phyloP scores from a whole-genome alignment of 352 stramenopile species.

The Phytophthora pistaciae region DNA sequence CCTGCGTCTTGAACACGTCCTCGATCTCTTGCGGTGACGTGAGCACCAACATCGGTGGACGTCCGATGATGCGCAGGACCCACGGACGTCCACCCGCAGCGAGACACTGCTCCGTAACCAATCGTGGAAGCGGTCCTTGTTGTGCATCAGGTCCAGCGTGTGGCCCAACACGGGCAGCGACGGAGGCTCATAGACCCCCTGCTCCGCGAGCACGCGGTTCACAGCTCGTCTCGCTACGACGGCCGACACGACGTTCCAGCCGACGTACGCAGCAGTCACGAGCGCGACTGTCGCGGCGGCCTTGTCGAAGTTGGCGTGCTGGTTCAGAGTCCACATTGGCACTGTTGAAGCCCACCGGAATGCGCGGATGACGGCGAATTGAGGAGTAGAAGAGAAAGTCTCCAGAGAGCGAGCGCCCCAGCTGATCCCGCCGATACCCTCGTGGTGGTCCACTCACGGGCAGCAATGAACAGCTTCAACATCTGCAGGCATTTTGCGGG shows the following conservation, averaged over 20 bases:
- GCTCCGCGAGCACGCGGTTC: slow-evolving; percentile 17
- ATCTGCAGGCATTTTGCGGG: neutral
- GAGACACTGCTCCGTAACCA: slow-evolving; percentile 53
- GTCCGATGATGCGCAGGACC: slow-evolving; percentile 44
- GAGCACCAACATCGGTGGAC: slow-evolving; percentile 32
- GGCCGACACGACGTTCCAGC: slow-evolving; percentile 17
- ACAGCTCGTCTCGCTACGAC: slow-evolving; percentile 9
- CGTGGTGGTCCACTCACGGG: slow-evolving; percentile 9
- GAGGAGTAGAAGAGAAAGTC: slow-evolving; percentile 12
- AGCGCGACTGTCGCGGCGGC: slow-evolving; percentile 8
- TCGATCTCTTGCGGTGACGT: slow-evolving; percentile 29
- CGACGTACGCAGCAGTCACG: slow-evolving; percentile 18
- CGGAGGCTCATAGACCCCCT: slow-evolving; percentile 25
- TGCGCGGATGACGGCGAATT: neutral
- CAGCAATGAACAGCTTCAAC: slow-evolving; percentile 15
- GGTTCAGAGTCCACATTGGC: slow-evolving; percentile 16
- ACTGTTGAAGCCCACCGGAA: slow-evolving; percentile 11
- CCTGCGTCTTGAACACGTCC: slow-evolving; percentile 45
- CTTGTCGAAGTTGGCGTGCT: slow-evolving; percentile 20
- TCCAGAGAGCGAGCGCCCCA: neutral
- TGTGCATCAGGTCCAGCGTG: slow-evolving; percentile 37
- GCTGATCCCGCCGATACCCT: slow-evolving; percentile 14
- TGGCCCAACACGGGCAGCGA: slow-evolving; percentile 43
- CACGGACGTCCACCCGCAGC: slow-evolving; percentile 45
- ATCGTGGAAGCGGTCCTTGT: slow-evolving; percentile 55